Percentiles rank a stretch among this genome's conserved stretches.
phyloP scores from a whole-genome alignment of 331 rosid species.

The Quercus phellos region DNA sequence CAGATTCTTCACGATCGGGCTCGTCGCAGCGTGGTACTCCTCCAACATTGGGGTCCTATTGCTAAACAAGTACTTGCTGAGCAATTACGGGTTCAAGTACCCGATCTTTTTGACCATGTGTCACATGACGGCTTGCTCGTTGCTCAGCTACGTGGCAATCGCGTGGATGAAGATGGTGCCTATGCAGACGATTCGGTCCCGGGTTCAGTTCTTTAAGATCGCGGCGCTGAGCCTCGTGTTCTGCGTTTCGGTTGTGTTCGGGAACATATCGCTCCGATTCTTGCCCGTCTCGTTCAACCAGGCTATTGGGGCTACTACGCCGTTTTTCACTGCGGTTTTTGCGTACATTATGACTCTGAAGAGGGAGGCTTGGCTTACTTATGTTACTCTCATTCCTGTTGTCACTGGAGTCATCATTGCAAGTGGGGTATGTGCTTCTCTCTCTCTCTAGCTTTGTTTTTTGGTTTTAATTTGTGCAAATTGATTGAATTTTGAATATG shows the following conservation, averaged over 20 bases:
- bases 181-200: conserved; percentile 45
- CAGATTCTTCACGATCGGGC: conserved; percentile 39
- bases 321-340: conserved; percentile 54
- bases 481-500: neutral
- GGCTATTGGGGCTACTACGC: conserved; percentile 60
- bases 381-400: conserved; percentile 50
- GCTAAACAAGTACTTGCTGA: conserved; percentile 48
- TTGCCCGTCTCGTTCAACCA: conserved; percentile 52
- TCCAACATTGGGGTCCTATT: conserved; percentile 55
- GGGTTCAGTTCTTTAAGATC: conserved; percentile 51
- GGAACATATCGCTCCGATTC: conserved; percentile 49
- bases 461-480: neutral
- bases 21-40: conserved; percentile 46
- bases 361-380: conserved; percentile 58
- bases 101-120: conserved; percentile 65
- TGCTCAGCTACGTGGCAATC: conserved; percentile 51
- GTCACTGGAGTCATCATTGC: conserved; percentile 57
- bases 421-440: conserved; percentile 41
- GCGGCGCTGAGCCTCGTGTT: conserved; percentile 38
- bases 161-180: conserved; percentile 59
- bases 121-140: conserved; percentile 56
- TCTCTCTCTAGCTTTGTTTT: neutral
- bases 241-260: conserved; percentile 55
- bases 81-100: conserved; percentile 57
- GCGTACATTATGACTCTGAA: conserved; percentile 50